phyloP scores from a whole-genome alignment of 1,284 basidiomycete genomes.

The Trametes polyzona region DNA sequence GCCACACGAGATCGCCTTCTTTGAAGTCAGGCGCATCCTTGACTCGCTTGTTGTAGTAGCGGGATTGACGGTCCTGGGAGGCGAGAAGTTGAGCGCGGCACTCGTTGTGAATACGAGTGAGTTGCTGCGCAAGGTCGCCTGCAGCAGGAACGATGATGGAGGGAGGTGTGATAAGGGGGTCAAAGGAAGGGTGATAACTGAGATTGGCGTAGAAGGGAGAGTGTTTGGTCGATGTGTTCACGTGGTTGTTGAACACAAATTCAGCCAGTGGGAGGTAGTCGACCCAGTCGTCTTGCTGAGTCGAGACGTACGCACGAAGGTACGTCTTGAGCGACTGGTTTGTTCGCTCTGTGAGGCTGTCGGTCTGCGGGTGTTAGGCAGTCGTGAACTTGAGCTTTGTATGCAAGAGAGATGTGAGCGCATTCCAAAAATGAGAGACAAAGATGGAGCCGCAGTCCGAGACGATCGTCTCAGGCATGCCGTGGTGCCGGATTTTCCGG shows the following conservation, averaged over 20 bases:
- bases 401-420: slow-evolving; percentile 28
- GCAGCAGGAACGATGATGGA: neutral
- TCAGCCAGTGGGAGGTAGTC: slow-evolving; percentile 35
- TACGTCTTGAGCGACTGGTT: slow-evolving; percentile 49
- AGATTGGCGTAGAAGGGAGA: slow-evolving; percentile 46
- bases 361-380: slow-evolving; percentile 40
- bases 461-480: slow-evolving; percentile 38
- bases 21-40: slow-evolving; percentile 33
- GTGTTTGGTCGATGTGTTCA: slow-evolving; percentile 39
- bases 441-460: slow-evolving; percentile 41
- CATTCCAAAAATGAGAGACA: slow-evolving; percentile 34
- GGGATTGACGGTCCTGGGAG: slow-evolving; percentile 32
- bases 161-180: slow-evolving; percentile 27
- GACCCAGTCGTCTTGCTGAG: slow-evolving; percentile 50
- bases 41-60: slow-evolving; percentile 26
- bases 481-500: slow-evolving; percentile 38
- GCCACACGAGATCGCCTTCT: slow-evolving; percentile 41
- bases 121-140: slow-evolving; percentile 21
- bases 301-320: slow-evolving; percentile 41
- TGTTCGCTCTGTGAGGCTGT: slow-evolving; percentile 32
- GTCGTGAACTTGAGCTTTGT: slow-evolving; percentile 28
- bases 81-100: slow-evolving; percentile 33
- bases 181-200: slow-evolving; percentile 37
- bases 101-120: slow-evolving; percentile 28
- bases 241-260: slow-evolving; percentile 50